These are phyloP conservation scores for Sugiyamaella marilandica DNA, from an alignment of 805 yeast genomes.

Conservation along the genomic window DNA sequence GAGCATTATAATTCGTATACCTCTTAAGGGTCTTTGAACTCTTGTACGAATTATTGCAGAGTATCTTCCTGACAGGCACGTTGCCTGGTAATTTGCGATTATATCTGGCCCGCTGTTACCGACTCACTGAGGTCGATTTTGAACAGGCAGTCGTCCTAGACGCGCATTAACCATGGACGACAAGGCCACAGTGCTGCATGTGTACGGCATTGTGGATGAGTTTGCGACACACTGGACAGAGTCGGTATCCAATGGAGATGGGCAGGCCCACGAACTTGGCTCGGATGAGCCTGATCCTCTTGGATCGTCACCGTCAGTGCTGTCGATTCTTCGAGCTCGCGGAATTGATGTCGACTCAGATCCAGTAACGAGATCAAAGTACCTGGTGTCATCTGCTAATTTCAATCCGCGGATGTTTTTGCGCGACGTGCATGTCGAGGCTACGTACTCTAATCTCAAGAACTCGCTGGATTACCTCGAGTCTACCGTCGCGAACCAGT, in stretches of 20 bases:
- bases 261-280: conserved; percentile 2
- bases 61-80: too few species aligned
- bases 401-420: conserved; percentile 57
- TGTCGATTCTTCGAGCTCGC: conserved; percentile 39
- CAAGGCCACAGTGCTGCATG: conserved; percentile 16
- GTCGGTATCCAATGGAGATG: conserved; percentile 1
- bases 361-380: conserved; percentile 37
- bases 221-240: conserved; percentile 23
- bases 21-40: too few species aligned
- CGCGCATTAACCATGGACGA: neutral
- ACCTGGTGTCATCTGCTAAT: conserved; percentile 50
- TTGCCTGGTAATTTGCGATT: too few species aligned
- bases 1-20: too few species aligned
- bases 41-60: too few species aligned
- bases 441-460: conserved; percentile 47
- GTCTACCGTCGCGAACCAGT: conserved; percentile 44
- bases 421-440: conserved; percentile 50
- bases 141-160: too few species aligned
- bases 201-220: conserved; percentile 21
- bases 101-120: too few species aligned
- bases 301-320: conserved; percentile 46
- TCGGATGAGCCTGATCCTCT: conserved; percentile 51
- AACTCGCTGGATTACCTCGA: conserved; percentile 48
- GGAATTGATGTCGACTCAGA: conserved; percentile 37
- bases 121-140: too few species aligned